Percentiles rank a stretch among this genome's conserved stretches.
Conservation (phyloP, 1,284 basidiomycete species). For the Golubevia pallescens region DNA sequence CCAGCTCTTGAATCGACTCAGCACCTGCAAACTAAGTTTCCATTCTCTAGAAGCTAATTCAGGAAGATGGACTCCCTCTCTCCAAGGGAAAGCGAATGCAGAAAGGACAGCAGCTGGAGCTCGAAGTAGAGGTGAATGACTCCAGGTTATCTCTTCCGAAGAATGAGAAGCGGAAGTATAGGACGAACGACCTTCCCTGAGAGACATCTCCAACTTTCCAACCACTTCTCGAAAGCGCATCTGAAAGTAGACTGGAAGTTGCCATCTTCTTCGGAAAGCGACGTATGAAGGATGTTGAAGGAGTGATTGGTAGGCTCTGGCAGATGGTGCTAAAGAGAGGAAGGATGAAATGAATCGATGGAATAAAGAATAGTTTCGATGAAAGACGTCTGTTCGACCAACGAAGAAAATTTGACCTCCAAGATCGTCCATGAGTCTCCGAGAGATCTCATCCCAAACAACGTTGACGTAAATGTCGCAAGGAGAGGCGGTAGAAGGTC, state of each 20-base stretch:
- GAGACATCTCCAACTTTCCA: constrained; percentile 73
- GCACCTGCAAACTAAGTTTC: constrained; percentile 50
- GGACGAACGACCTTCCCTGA: constrained; percentile 60
- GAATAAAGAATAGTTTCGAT: constrained; percentile 78
- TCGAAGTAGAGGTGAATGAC: constrained; percentile 5
- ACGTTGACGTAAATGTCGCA: constrained; percentile 68
- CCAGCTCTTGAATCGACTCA: constrained; percentile 53
- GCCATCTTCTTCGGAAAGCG: constrained; percentile 85
- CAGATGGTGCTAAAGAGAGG: constrained; percentile 80
- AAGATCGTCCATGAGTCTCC: constrained; percentile 80
- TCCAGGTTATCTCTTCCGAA: not conserved
- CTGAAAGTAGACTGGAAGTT: constrained; percentile 95
- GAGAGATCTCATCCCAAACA: constrained; percentile 82
- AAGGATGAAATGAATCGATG: constrained; percentile 83
- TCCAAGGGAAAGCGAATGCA: constrained; percentile 40
- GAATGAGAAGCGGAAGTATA: not conserved
- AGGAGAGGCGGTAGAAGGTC: no score
- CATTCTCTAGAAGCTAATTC: constrained; percentile 44
- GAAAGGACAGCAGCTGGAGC: constrained; percentile 21
- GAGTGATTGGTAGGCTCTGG: constrained; percentile 15
- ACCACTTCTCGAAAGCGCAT: constrained; percentile 96
- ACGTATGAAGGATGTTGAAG: constrained; percentile 74
- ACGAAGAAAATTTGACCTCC: constrained; percentile 84
- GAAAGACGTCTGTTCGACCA: constrained; percentile 86
- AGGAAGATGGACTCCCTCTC: constrained; percentile 27